phyloP scores from a whole-genome alignment of 2,329 filamentous ascomycete genomes.

The Alternaria brassicae region DNA sequence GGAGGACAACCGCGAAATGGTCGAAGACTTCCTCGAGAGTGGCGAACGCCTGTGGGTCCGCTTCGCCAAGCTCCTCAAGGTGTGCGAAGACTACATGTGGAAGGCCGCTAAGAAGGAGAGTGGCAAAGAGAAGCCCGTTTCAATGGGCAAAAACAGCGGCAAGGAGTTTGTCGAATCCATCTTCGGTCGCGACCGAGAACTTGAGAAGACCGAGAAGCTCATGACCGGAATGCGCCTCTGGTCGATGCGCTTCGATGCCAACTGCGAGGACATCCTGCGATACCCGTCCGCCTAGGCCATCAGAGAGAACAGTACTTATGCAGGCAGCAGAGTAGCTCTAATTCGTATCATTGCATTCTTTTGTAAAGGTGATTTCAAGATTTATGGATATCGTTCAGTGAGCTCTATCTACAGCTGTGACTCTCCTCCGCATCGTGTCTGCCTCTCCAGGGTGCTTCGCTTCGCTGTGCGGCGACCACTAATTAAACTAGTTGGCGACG shows the following conservation, averaged over 20 bases:
- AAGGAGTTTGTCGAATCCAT: slow-evolving; percentile 96
- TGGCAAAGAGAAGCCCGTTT: slow-evolving; percentile 64
- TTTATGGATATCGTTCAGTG: too few species aligned
- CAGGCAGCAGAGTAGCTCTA: too few species aligned
- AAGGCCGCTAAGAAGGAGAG: slow-evolving; percentile 77
- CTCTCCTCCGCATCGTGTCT: too few species aligned
- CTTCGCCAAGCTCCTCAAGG: slow-evolving; percentile 84
- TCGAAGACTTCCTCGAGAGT: slow-evolving; percentile 88
- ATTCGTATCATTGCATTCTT: too few species aligned
- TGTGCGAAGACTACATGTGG: slow-evolving; percentile 95
- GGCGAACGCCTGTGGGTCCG: slow-evolving; percentile 87
- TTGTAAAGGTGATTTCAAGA: too few species aligned
- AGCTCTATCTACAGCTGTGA: too few species aligned
- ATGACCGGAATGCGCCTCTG: slow-evolving; percentile 89
- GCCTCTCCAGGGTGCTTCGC: too few species aligned
- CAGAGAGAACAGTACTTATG: too few species aligned
- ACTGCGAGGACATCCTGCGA: slow-evolving; percentile 87
- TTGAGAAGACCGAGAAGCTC: slow-evolving; percentile 88
- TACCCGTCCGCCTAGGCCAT: slow-evolving; percentile 55
- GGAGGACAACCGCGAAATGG: slow-evolving; percentile 76
- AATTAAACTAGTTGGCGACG: too few species aligned
- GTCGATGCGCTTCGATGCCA: slow-evolving; percentile 93
- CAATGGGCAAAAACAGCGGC: slow-evolving; percentile 89
- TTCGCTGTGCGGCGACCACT: too few species aligned
- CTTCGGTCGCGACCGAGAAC: slow-evolving; percentile 88